These are phyloP conservation scores for Backusella circina DNA, from an alignment of 192 early-diverging fungal genomes.

Conservation along the genomic window DNA sequence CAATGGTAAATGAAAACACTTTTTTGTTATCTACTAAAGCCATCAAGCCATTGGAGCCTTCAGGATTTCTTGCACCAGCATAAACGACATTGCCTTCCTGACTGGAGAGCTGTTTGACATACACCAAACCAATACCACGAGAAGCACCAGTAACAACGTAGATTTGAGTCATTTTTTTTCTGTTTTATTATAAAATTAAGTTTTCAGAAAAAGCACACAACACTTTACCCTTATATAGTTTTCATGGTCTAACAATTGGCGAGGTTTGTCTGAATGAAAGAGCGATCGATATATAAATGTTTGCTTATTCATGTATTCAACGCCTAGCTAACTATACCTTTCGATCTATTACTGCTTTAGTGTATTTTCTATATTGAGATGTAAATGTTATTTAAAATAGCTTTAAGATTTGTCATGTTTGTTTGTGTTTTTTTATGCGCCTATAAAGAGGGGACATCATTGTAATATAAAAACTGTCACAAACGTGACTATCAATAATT, in stretches of 20 bases:
- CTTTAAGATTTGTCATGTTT: neutral
- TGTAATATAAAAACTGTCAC: neutral
- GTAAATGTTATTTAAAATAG: neutral
- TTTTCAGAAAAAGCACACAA: too few relatives aligned
- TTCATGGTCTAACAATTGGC: too few relatives aligned
- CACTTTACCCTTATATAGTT: too few relatives aligned
- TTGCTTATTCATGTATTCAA: too few relatives aligned
- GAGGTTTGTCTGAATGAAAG: too few relatives aligned
- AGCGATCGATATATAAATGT: too few relatives aligned
- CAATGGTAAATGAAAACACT: conserved; percentile 19
- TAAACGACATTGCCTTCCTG: conserved; percentile 9
- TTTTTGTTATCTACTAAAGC: conserved; percentile 17
- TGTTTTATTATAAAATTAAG: too few relatives aligned
- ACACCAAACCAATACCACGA: conserved; percentile 35
- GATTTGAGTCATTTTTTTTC: neutral
- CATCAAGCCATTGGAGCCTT: conserved; percentile 2
- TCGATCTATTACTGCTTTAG: too few relatives aligned
- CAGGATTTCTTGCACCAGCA: conserved; percentile 22
- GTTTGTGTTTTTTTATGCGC: too few relatives aligned
- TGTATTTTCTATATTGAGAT: too few relatives aligned
- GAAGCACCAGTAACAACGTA: conserved; percentile 29
- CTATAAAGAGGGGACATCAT: neutral
- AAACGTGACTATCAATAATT: neutral
- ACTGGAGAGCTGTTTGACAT: conserved; percentile 16
- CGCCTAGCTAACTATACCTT: too few relatives aligned